Conservation (phyloP, 176 grass and related monocot species). For the Cymbopogon citratus region DNA sequence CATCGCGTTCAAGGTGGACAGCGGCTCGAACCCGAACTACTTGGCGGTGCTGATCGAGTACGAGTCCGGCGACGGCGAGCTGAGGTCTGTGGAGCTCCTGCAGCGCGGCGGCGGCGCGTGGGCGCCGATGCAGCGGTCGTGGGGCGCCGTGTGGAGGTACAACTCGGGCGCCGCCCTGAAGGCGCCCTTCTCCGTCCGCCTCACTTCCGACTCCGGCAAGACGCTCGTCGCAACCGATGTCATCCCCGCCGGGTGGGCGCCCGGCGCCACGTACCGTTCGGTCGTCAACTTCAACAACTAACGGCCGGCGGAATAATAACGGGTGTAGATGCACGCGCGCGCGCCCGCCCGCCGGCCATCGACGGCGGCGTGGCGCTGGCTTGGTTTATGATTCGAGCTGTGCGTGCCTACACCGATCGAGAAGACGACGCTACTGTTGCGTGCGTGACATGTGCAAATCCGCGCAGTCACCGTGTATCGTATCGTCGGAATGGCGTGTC, state of each 20-base stretch:
- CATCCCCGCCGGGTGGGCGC: slow-evolving; percentile 44
- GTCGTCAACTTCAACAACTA: slow-evolving; percentile 50
- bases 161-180: slow-evolving; percentile 17
- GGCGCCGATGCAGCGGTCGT: slow-evolving; percentile 52
- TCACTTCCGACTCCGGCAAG: slow-evolving; percentile 50
- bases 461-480: background rate
- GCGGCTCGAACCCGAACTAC: slow-evolving; percentile 78
- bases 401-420: background rate
- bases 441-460: background rate
- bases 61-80: slow-evolving; percentile 69
- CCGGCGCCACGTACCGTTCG: slow-evolving; percentile 50
- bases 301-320: background rate
- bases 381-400: slow-evolving; percentile 35
- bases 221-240: slow-evolving; percentile 37
- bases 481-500: background rate
- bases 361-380: background rate
- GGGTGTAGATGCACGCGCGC: background rate
- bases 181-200: slow-evolving; percentile 52
- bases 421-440: background rate
- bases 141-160: slow-evolving; percentile 59
- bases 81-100: slow-evolving; percentile 58
- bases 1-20: slow-evolving; percentile 63
- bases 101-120: slow-evolving; percentile 27
- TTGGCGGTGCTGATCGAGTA: slow-evolving; percentile 67
- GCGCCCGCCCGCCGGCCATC: background rate